Evolutionary conservation across 768 basidiomycete species (phyloP).

Genomic region (Lentinula edodes): DNA sequence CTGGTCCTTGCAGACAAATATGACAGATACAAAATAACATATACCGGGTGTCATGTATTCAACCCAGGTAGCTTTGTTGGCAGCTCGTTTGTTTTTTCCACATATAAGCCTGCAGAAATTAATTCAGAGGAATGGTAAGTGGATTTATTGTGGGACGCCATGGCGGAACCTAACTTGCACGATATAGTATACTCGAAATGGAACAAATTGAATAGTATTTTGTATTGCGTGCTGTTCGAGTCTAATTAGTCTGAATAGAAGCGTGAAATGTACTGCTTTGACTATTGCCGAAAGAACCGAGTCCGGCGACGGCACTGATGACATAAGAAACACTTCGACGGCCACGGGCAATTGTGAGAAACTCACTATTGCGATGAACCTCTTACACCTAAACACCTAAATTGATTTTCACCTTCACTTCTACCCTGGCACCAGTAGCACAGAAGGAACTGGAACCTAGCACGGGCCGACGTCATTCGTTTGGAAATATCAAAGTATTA

Average conservation of each 20-base stretch:
- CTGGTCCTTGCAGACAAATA: conserved; percentile 94
- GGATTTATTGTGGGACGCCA: background rate
- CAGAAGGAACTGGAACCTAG: background rate
- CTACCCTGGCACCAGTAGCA: background rate
- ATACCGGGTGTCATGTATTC: conserved; percentile 98
- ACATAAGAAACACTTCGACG: background rate
- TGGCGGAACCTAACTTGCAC: background rate
- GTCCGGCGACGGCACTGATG: background rate
- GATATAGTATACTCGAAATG: background rate
- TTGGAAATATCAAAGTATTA: background rate
- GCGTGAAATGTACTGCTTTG: no score
- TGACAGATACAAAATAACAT: conserved; percentile 92
- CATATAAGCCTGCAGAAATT: conserved; percentile 80
- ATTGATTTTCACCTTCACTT: background rate
- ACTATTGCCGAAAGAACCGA: no score
- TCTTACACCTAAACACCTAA: no score
- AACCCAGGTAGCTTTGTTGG: conserved; percentile 93
- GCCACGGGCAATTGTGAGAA: background rate
- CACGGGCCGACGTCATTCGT: background rate
- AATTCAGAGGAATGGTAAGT: conserved; percentile 82
- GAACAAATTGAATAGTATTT: background rate
- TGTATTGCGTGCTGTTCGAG: no score
- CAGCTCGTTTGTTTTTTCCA: conserved; percentile 79
- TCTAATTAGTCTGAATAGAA: no score
- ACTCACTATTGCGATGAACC: background rate